Evolutionary conservation across 2,329 filamentous ascomycete species (phyloP).

Genomic region (Monosporascus sp.): DNA sequence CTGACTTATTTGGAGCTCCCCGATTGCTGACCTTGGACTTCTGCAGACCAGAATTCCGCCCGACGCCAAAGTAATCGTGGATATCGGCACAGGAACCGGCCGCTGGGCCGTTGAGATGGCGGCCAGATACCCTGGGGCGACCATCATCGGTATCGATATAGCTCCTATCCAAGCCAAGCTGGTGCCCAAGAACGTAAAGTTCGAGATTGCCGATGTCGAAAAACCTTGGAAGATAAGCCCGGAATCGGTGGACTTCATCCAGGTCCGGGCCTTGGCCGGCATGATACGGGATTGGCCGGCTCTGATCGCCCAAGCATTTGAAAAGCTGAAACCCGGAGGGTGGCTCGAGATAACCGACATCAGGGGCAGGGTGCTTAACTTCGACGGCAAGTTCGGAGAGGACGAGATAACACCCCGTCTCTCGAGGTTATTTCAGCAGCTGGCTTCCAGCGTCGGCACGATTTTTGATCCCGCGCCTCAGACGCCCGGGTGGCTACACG

Average conservation of each 20-base stretch:
- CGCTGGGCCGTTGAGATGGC: conserved; percentile 40
- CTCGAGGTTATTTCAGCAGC: conserved; percentile 25
- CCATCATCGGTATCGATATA: conserved; percentile 36
- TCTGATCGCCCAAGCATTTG: conserved; percentile 31
- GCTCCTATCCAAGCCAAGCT: conserved; percentile 34
- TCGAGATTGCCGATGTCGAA: conserved; percentile 54
- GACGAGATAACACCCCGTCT: conserved; percentile 30
- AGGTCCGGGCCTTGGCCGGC: conserved; percentile 38
- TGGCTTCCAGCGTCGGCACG: conserved; percentile 25
- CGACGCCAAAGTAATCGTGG: conserved; percentile 29
- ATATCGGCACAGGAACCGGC: conserved; percentile 38
- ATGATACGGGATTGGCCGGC: conserved; percentile 38
- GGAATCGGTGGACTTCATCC: conserved; percentile 34
- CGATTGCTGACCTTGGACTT: not conserved
- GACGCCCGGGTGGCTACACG: conserved; percentile 28
- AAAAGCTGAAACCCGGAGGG: conserved; percentile 38
- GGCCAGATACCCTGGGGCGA: conserved; percentile 32
- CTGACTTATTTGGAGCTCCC: not conserved
- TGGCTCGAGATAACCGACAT: conserved; percentile 40
- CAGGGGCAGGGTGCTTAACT: conserved; percentile 34
- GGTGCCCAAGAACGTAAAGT: conserved; percentile 55
- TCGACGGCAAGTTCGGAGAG: conserved; percentile 28
- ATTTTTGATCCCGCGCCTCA: conserved; percentile 36
- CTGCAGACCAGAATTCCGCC: conserved; percentile 20
- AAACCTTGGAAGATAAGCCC: conserved; percentile 33